Evolutionary conservation across 768 basidiomycete genomes (phyloP), one percentile per base, ranked within the genome.

Genomic region (Tulasnella sp.): DNA sequence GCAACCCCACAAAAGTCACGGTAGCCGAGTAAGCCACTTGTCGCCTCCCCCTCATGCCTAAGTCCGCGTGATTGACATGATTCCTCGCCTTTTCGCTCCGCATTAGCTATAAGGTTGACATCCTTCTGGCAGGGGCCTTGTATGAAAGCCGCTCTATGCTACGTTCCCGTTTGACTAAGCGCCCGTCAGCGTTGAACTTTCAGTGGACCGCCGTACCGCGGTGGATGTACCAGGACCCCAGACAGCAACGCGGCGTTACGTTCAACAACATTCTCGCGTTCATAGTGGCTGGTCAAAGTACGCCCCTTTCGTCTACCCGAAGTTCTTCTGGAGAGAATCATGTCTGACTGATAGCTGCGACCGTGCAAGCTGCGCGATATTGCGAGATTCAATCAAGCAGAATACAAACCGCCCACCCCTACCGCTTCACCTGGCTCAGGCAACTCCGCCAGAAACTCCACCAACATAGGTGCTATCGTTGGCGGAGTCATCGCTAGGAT

Each of bases 201-300:
- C 44, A 80, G 79, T 72, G 58, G 40, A 80, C 79, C 24, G 72
- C 79, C 0, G 37, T 80, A 9, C 79, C 79, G 20, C 14, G 34
- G 6, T 80, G 79, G 79, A 72, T 72, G 72, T 80, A 80, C 48
- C 79, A 80, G 24, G 79, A 80, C 54, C 79, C 79, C 16, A 80
- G 72, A 8, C 31, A 31, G 28, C 31, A 46, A 20, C 3, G 8
- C 16, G 72, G 42, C 44, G 46, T 34, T 46, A 34, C 79, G 0
- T 80, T 80, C 72, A 80, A 80, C 74, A 40, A 42, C 14, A 80
- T 72, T n/a, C 40, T 46, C 18, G 79, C 79, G 4, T 46, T 75
- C 69, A 22, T 20, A 12, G 72, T 46, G 20, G 72, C 79, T 22
- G 9, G 16, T 11, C 31, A 78, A 74, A 11, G 72, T 80, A 28